phyloP scores from a whole-genome alignment of 495 filamentous ascomycete genomes.

The Xylaria grammica region DNA sequence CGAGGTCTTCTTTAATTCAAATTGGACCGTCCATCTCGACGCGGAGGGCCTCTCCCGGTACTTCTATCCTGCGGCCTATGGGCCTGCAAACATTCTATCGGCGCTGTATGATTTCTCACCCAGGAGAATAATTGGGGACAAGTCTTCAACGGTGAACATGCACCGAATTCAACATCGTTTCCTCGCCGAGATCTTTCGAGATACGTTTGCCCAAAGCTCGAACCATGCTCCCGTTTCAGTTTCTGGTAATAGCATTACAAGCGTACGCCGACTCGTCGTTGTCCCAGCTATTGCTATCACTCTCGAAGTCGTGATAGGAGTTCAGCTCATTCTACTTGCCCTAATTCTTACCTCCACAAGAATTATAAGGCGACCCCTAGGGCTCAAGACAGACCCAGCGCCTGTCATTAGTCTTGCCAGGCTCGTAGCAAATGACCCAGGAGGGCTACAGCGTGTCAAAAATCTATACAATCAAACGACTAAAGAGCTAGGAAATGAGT shows the following conservation, averaged over 20 bases:
- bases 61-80: neutral
- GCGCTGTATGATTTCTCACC: slow-evolving; percentile 38
- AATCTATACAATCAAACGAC: too few species aligned
- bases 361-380: slow-evolving; percentile 26
- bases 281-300: slow-evolving; percentile 28
- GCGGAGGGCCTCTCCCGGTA: neutral
- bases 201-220: slow-evolving; percentile 25
- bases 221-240: neutral
- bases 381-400: slow-evolving; percentile 29
- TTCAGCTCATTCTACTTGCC: slow-evolving; percentile 21
- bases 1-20: slow-evolving; percentile 19
- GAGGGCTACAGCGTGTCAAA: slow-evolving; percentile 22
- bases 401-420: slow-evolving; percentile 25
- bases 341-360: slow-evolving; percentile 24
- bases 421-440: slow-evolving; percentile 21
- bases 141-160: neutral
- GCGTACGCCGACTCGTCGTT: slow-evolving; percentile 26
- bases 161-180: slow-evolving; percentile 41
- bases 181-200: slow-evolving; percentile 42
- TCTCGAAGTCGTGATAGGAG: slow-evolving; percentile 19
- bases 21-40: slow-evolving; percentile 30
- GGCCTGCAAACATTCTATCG: slow-evolving; percentile 26
- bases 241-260: slow-evolving; percentile 5
- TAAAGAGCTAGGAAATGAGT: too few species aligned
- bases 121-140: slow-evolving; percentile 26